Percentiles rank a stretch among this genome's conserved stretches.
Evolutionary conservation across 805 yeast genomes (phyloP).

Genomic region (Schwanniomyces pseudopolymorphus): DNA sequence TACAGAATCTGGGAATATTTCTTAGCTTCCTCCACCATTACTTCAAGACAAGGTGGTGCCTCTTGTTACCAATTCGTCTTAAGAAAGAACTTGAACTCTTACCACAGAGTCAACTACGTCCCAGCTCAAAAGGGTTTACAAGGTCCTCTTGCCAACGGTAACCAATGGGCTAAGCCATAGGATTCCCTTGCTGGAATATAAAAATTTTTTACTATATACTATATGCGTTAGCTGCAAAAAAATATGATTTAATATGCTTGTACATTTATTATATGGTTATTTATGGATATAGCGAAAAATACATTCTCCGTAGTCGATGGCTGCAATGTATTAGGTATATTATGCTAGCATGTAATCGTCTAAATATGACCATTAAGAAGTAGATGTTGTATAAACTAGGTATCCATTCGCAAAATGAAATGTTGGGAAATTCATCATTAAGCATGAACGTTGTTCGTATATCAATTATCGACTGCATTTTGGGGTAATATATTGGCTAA

Average conservation of each 20-base stretch:
- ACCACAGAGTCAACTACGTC: slow-evolving; percentile 78
- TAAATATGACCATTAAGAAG: no score
- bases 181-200: background rate
- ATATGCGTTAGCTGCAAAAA: background rate
- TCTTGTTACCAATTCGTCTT: slow-evolving; percentile 87
- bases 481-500: no score
- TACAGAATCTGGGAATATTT: slow-evolving; percentile 92
- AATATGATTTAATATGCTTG: background rate
- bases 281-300: background rate
- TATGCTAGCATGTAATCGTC: no score
- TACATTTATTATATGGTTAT: background rate
- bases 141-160: slow-evolving; percentile 55
- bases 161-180: slow-evolving; percentile 52
- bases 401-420: no score
- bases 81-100: slow-evolving; percentile 85
- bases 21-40: slow-evolving; percentile 77
- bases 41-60: slow-evolving; percentile 91
- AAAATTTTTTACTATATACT: background rate
- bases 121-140: slow-evolving; percentile 76
- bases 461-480: no score
- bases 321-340: background rate
- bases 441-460: no score
- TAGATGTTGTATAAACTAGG: no score
- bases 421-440: no score
- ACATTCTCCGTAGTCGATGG: background rate